These are phyloP conservation scores for Collybia mongolica DNA, from an alignment of 768 basidiomycete species.

Conservation along the genomic window DNA sequence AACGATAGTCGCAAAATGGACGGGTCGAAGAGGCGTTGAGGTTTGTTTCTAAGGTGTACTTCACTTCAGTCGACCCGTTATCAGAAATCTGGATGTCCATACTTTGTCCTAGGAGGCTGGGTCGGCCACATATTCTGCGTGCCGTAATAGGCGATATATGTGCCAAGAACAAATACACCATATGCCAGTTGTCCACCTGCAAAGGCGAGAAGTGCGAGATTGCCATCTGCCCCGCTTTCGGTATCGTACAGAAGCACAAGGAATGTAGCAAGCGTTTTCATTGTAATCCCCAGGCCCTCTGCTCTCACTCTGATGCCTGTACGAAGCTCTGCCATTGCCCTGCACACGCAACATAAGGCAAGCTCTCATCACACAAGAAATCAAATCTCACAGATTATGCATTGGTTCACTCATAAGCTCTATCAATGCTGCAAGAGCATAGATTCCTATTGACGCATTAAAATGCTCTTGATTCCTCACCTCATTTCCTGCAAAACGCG, in stretches of 20 bases:
- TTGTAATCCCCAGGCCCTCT: constrained; percentile 80
- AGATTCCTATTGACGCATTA: constrained; percentile 57
- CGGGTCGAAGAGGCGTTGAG: not conserved
- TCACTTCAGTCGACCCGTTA: too few species aligned
- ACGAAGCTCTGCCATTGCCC: constrained; percentile 65
- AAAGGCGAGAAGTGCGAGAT: constrained; percentile 75
- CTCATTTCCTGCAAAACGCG: constrained; percentile 45
- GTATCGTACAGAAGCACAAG: constrained; percentile 55
- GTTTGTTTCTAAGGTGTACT: too few species aligned
- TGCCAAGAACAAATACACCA: constrained; percentile 50
- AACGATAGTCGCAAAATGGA: constrained; percentile 49
- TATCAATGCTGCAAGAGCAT: constrained; percentile 69
- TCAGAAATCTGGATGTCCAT: not conserved
- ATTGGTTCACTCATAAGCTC: constrained; percentile 86
- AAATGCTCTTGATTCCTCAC: constrained; percentile 69
- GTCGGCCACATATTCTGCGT: constrained; percentile 29
- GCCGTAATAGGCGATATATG: constrained; percentile 52
- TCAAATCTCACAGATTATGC: constrained; percentile 58
- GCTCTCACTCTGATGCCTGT: constrained; percentile 77
- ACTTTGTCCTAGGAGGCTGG: constrained; percentile 15
- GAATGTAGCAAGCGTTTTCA: constrained; percentile 75
- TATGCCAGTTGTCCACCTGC: constrained; percentile 84
- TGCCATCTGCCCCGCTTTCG: constrained; percentile 24
- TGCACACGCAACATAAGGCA: constrained; percentile 21
- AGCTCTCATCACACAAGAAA: constrained; percentile 3